Base-by-base conservation (phyloP, 306 rosid genomes). In the Cucumis hystrix region DNA sequence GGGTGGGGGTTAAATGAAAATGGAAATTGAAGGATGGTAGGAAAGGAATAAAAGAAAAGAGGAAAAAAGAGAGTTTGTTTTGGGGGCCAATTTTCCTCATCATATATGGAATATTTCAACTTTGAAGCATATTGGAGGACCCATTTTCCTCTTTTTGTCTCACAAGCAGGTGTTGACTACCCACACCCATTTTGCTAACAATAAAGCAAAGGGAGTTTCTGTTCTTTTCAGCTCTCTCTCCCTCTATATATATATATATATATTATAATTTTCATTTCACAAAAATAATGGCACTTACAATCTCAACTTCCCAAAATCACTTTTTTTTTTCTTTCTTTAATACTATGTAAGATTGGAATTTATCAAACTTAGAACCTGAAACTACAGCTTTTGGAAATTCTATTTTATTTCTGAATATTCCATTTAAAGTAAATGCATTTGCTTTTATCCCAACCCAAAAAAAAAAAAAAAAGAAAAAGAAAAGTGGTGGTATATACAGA, bases 81-180 rank as follows among this genome's bases (percentile, higher is more conserved):
- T 78, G 77, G 87, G 96, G 82, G 40, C 67, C 74, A 87, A 84
- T 83, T 83, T 78, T 69, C 65, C 63, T 81, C 86, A 89, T 92
- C 68, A 85, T 82, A 80, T 78, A 39, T 63, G 87, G 94, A 87
- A 85, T 88, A 92, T 87, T 72, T 51, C 7, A 72, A 72, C 60
- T 49, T 51, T 87, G 59, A 79, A 80, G 87, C 76, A 61, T 62
- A 11, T 18, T 69, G 49, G 59, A 65, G 82, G 88, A 74, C 97
- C 96, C 88, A 85, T 85, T 73, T 65, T 56, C 74, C 68, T 43
- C 87, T 82, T 82, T 89, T 82, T 87, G 94, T 87, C 89, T 83
- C 15, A 81, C 83, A 85, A 87, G 87, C 92, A 90, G 96, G 88
- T 89, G 96, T 92, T 89, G 96, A 90, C 96, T 86, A 87, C 23